Conservation (phyloP, 2,329 filamentous ascomycete species). For the Arthrobotrys musiformis region DNA sequence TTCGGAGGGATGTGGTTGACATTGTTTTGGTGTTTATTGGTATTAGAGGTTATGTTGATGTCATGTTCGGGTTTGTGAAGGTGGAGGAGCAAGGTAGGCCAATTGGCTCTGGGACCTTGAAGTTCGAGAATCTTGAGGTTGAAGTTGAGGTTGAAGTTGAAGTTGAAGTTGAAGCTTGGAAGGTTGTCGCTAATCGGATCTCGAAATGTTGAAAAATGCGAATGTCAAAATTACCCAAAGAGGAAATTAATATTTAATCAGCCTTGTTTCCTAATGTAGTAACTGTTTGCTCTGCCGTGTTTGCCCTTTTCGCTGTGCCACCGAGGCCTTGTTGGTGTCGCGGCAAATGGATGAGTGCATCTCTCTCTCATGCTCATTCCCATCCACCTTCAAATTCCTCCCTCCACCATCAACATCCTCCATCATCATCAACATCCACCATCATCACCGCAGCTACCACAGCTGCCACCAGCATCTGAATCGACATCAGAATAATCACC, state of each 20-base stretch:
- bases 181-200: background rate
- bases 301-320: slow-evolving; percentile 4
- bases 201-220: background rate
- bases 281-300: background rate
- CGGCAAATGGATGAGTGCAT: slow-evolving; percentile 10
- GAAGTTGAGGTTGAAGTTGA: background rate
- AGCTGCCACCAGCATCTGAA: background rate
- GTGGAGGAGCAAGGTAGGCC: background rate
- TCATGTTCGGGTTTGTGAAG: slow-evolving; percentile 24
- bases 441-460: background rate
- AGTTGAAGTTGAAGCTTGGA: slow-evolving; percentile 2
- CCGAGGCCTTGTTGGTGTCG: background rate
- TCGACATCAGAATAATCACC: background rate
- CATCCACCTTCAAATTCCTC: background rate
- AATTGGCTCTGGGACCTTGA: background rate
- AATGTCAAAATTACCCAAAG: background rate
- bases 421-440: slow-evolving; percentile 13
- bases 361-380: background rate
- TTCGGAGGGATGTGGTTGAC: slow-evolving; percentile 34
- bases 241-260: background rate
- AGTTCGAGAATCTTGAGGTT: background rate
- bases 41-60: slow-evolving; percentile 27
- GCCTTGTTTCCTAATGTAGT: background rate
- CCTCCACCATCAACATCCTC: background rate
- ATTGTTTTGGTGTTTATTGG: slow-evolving; percentile 4